Evolutionary conservation across 495 filamentous ascomycete species (phyloP).

Genomic region (Penicillium bovifimosum): DNA sequence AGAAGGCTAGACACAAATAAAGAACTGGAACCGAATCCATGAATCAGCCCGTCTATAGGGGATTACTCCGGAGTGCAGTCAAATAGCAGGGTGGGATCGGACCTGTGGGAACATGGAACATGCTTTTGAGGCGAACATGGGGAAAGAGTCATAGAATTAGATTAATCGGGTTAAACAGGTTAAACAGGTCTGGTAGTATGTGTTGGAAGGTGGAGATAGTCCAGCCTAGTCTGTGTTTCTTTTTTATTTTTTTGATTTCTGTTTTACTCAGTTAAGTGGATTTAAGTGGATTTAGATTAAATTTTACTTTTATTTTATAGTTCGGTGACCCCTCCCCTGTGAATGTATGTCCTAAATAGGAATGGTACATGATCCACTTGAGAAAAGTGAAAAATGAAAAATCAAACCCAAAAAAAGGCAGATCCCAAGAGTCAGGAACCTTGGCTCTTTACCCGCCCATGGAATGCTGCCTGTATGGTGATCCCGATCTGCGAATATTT

Average conservation of each 20-base stretch:
- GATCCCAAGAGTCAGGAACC: slow-evolving; percentile 17
- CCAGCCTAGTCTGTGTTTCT: neutral
- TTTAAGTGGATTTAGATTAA: too few relatives aligned
- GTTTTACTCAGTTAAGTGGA: too few relatives aligned
- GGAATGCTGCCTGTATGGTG: slow-evolving; percentile 15
- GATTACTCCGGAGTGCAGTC: slow-evolving; percentile 16
- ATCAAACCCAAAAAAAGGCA: neutral
- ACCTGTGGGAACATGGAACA: slow-evolving; percentile 18
- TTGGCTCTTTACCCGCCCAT: slow-evolving; percentile 14
- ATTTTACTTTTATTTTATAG: neutral
- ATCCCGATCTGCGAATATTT: slow-evolving; percentile 28
- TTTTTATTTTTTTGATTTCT: too few relatives aligned
- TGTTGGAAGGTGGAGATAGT: neutral
- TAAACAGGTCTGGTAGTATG: neutral
- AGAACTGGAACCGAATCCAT: slow-evolving; percentile 18
- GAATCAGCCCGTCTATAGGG: slow-evolving; percentile 25
- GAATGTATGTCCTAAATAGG: too few relatives aligned
- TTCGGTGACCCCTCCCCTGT: neutral
- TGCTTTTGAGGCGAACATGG: slow-evolving; percentile 21
- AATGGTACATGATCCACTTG: too few relatives aligned
- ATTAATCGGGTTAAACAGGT: neutral
- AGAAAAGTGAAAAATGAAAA: neutral
- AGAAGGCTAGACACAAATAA: slow-evolving; percentile 29
- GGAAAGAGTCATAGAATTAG: slow-evolving; percentile 4
- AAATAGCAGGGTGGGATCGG: slow-evolving; percentile 13